Percentiles rank a stretch among this genome's conserved stretches.
These are phyloP conservation scores for Pichia californica DNA, from an alignment of 805 yeast genomes.

Conservation along the genomic window DNA sequence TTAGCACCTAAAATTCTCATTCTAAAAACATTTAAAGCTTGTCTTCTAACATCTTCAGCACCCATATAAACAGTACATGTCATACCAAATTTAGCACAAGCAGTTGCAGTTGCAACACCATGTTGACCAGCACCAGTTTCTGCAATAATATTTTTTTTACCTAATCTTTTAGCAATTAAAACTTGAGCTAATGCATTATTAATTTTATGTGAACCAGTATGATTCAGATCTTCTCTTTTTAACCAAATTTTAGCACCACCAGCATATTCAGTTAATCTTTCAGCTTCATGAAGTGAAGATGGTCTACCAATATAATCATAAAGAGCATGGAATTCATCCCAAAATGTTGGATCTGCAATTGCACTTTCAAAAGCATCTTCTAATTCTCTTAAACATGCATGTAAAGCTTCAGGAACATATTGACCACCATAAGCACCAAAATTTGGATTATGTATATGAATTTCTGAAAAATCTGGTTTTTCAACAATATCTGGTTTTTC, in stretches of 20 bases:
- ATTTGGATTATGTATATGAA: slow-evolving; percentile 63
- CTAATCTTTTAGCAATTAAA: slow-evolving; percentile 69
- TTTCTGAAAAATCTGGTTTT: slow-evolving; percentile 41
- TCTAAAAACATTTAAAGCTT: slow-evolving; percentile 95
- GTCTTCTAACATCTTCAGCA: slow-evolving; percentile 98
- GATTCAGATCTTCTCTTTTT: slow-evolving; percentile 93
- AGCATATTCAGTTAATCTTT: slow-evolving; percentile 77
- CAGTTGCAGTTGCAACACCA: slow-evolving; percentile 91
- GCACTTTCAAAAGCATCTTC: slow-evolving; percentile 86
- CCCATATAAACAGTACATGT: slow-evolving; percentile 97
- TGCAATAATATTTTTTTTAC: slow-evolving; percentile 72
- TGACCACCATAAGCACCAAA: slow-evolving; percentile 98
- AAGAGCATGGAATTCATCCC: slow-evolving; percentile 83
- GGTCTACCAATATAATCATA: slow-evolving; percentile 97
- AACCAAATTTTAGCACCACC: slow-evolving; percentile 98
- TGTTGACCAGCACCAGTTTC: slow-evolving; percentile 95
- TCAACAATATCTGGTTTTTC: slow-evolving; percentile 15
- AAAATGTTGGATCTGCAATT: slow-evolving; percentile 81
- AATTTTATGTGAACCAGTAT: slow-evolving; percentile 84
- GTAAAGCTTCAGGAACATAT: slow-evolving; percentile 94
- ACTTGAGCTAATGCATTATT: slow-evolving; percentile 83
- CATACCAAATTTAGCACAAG: slow-evolving; percentile 88
- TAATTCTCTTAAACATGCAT: slow-evolving; percentile 82
- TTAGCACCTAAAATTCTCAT: slow-evolving; percentile 95
- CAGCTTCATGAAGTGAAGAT: slow-evolving; percentile 85